Evolutionary conservation across 2,329 filamentous ascomycete species (phyloP).

Genomic region (Pestalotiopsis sp.): DNA sequence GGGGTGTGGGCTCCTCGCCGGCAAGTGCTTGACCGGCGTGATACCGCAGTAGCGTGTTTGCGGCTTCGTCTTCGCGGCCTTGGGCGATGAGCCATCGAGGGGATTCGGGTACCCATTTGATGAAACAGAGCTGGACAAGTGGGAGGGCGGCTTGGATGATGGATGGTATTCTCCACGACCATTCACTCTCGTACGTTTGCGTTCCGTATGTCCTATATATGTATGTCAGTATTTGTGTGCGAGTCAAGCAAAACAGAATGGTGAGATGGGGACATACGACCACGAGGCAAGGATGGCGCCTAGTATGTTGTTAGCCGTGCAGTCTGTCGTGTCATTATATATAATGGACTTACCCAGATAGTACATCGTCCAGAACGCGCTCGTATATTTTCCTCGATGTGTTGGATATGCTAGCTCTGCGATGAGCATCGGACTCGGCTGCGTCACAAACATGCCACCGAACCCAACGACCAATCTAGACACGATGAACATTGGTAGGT

Average conservation of each 20-base stretch:
- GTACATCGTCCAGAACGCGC: conserved; percentile 37
- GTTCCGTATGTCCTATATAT: conserved; percentile 34
- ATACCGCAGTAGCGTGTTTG: conserved; percentile 31
- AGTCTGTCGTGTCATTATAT: neutral
- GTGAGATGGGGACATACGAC: conserved; percentile 18
- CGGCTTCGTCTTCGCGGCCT: conserved; percentile 30
- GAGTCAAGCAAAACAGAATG: no score
- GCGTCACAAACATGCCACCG: conserved; percentile 41
- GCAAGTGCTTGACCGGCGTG: conserved; percentile 48
- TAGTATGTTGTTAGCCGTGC: conserved; percentile 3
- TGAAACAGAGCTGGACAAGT: conserved; percentile 18
- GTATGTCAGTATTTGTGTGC: no score
- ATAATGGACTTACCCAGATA: conserved; percentile 33
- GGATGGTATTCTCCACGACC: conserved; percentile 36
- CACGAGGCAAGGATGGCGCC: conserved; percentile 38
- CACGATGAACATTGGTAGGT: conserved; percentile 36
- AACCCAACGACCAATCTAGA: conserved; percentile 41
- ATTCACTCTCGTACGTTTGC: conserved; percentile 22
- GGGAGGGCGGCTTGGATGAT: conserved; percentile 30
- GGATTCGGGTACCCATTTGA: conserved; percentile 31
- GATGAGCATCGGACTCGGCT: conserved; percentile 37
- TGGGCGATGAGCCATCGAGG: conserved; percentile 37
- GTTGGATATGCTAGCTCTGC: conserved; percentile 37
- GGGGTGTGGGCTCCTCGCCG: conserved; percentile 39
- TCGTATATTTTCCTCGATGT: conserved; percentile 36